Evolutionary conservation across 78 protist genomes (phyloP).

Genomic region (Planoprotostelium fungivorum): DNA sequence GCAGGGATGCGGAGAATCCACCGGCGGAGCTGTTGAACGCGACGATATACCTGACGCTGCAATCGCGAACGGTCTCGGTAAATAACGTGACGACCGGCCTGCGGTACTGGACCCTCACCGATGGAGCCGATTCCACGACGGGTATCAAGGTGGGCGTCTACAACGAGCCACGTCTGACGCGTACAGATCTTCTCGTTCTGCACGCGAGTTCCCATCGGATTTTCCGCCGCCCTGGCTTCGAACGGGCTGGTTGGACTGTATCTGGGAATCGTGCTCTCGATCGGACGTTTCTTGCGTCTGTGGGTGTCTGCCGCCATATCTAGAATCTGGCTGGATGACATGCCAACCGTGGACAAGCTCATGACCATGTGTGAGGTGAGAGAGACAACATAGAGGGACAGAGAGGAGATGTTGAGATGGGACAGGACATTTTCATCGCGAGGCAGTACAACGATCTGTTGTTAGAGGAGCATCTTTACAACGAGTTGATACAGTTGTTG

Average conservation of each 20-base stretch:
- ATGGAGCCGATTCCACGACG: not conserved
- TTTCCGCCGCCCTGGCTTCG: conserved; percentile 30
- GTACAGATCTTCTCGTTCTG: not conserved
- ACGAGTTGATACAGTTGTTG: conserved; percentile 54
- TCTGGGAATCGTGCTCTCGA: conserved; percentile 56
- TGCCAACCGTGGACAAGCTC: conserved; percentile 49
- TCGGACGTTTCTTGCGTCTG: conserved; percentile 68
- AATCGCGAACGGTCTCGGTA: too few relatives aligned
- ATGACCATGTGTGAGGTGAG: conserved; percentile 7
- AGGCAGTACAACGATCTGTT: conserved; percentile 54
- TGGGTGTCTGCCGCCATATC: conserved; percentile 21
- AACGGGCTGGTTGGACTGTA: conserved; percentile 74
- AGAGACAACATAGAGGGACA: too few relatives aligned
- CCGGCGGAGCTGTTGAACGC: too few relatives aligned
- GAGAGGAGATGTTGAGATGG: conserved; percentile 38
- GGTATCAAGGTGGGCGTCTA: not conserved
- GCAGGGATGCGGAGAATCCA: too few relatives aligned
- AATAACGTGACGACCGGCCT: too few relatives aligned
- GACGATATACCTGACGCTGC: too few relatives aligned
- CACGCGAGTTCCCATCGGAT: conserved; percentile 38
- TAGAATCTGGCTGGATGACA: conserved; percentile 30
- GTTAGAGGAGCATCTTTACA: conserved; percentile 57
- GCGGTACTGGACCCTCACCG: not conserved
- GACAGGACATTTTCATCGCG: conserved; percentile 61
- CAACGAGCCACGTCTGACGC: too few relatives aligned